Base-by-base conservation (phyloP, 2,329 filamentous ascomycete genomes). In the Talaromyces sp. region DNA sequence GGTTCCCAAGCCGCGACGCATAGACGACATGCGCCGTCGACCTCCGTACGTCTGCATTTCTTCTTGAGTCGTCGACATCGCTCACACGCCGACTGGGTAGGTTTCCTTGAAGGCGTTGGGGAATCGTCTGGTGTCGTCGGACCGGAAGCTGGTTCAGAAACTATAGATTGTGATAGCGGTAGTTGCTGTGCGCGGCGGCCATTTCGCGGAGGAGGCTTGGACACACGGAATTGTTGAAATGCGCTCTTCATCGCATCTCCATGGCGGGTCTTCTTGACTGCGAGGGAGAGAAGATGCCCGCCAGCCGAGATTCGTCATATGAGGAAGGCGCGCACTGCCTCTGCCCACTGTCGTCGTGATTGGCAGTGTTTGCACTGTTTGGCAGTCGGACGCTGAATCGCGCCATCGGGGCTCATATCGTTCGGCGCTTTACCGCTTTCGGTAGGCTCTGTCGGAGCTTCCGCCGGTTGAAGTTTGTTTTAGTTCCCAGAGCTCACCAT, bases 31-130 rank as follows among this genome's bases (percentile, higher is more conserved):
- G 66, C 22, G 11, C 66, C 67, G 9, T 66, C 47, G 4, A 14
- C 72, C 72, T 27, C 76, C 47, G 80, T 79, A 43, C 78, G 74
- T 54, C 77, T 80, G 68, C 80, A 82, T 65, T 78, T 80, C 73
- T 82, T 82, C 71, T 82, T 82, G 70, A 81, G 79, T 67, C 72
- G 75, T 54, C 80, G 78, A 68, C 80, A 82, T 43, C 80, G 75
- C 61, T 80, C 77, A 67, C 80, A 82, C 13, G 79, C 75, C 60
- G 71, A 70, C 19, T 65, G 52, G 6, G 65, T 62, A 5, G 64
- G 61, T 37, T 57, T n/a, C 6, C 62, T 64, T 16, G 63, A 31
- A 39, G n/a, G 22, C 19, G 60, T 33, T 16, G 54, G 31, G 39
- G 56, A 45, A 11, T 22, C 33, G 50, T 50, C 41, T 45, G 22